Percentiles rank a stretch among this genome's conserved stretches.
Conservation (phyloP, 306 rosid genomes). For the Crotalaria pallida region DNA sequence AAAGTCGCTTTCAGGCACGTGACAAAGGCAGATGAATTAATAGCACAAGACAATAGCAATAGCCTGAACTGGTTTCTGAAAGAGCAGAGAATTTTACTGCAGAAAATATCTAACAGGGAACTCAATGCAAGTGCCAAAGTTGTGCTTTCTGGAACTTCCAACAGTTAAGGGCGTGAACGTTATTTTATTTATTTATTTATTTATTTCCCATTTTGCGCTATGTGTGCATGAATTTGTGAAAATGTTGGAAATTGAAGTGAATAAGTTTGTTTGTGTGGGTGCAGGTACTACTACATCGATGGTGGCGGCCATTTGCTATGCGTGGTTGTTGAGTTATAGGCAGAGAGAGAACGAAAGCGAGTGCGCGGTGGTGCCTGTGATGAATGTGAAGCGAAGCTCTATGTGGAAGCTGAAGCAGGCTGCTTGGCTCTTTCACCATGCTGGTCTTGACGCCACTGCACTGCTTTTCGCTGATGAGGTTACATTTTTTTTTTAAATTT, state of each 20-base stretch:
- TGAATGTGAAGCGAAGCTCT: slow-evolving; percentile 51
- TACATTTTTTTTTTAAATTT: background rate
- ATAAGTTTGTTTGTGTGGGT: slow-evolving; percentile 12
- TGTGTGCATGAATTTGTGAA: background rate
- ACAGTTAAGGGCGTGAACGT: slow-evolving; percentile 41
- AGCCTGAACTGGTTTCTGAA: slow-evolving; percentile 60
- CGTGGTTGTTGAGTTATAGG: slow-evolving; percentile 64
- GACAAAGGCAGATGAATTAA: slow-evolving; percentile 11
- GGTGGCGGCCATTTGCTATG: slow-evolving; percentile 77
- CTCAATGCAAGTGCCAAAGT: slow-evolving; percentile 37
- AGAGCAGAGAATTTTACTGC: slow-evolving; percentile 39
- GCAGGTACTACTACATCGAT: slow-evolving; percentile 78
- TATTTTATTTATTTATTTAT: too few relatives aligned
- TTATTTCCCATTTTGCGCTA: too few relatives aligned
- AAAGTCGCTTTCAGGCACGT: slow-evolving; percentile 19
- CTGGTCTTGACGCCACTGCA: slow-evolving; percentile 60
- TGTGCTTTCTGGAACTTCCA: slow-evolving; percentile 60
- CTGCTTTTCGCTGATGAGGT: slow-evolving; percentile 79
- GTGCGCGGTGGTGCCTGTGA: slow-evolving; percentile 57
- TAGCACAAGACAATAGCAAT: background rate
- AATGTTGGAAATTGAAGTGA: background rate
- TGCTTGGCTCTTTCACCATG: slow-evolving; percentile 83
- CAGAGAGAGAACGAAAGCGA: slow-evolving; percentile 32
- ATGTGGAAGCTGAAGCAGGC: slow-evolving; percentile 79
- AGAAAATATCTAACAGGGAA: slow-evolving; percentile 31